A percentile compares a stretch with the other conserved stretches of the same genome.
phyloP scores from a whole-genome alignment of 805 yeast species.

The Kodamaea leandrae region DNA sequence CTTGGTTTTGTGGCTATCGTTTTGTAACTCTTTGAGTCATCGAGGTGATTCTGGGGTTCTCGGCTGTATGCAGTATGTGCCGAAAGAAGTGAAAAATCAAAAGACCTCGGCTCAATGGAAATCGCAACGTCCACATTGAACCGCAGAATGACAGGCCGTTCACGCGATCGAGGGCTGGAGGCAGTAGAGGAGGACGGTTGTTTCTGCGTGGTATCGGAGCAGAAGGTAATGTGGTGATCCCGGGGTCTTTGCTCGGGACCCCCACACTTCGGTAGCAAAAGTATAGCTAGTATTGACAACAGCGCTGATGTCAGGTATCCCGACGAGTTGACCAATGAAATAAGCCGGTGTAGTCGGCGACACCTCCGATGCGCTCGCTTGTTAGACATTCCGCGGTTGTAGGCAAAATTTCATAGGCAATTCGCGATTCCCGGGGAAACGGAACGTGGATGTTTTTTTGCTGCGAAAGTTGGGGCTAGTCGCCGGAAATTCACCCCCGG shows the following conservation, averaged over 20 bases:
- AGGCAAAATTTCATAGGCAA: slow-evolving; percentile 6
- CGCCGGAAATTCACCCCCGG: slow-evolving; percentile 8
- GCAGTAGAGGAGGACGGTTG: no score
- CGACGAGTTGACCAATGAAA: slow-evolving; percentile 1
- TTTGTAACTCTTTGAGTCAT: slow-evolving; percentile 6
- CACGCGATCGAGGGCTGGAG: no score
- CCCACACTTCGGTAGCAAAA: no score
- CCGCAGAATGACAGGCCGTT: no score
- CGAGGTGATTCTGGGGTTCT: no score
- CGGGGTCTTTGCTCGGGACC: no score
- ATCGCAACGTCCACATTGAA: neutral
- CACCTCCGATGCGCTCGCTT: neutral
- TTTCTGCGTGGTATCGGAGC: no score
- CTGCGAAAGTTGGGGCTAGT: slow-evolving; percentile 2
- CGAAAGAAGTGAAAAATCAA: neutral
- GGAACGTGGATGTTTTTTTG: slow-evolving; percentile 3
- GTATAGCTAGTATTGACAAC: no score
- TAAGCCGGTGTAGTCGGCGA: neutral
- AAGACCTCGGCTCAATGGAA: slow-evolving; percentile 6
- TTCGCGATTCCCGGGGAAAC: slow-evolving; percentile 5
- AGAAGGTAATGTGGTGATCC: no score
- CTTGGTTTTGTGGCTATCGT: neutral
- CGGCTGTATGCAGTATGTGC: slow-evolving; percentile 1
- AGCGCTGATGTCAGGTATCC: no score
- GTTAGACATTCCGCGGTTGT: slow-evolving; percentile 5